Evolutionary conservation across 805 yeast species (phyloP), one percentile per base, ranked within the genome.

Genomic region (Wickerhamomyces kurtzmanii): DNA sequence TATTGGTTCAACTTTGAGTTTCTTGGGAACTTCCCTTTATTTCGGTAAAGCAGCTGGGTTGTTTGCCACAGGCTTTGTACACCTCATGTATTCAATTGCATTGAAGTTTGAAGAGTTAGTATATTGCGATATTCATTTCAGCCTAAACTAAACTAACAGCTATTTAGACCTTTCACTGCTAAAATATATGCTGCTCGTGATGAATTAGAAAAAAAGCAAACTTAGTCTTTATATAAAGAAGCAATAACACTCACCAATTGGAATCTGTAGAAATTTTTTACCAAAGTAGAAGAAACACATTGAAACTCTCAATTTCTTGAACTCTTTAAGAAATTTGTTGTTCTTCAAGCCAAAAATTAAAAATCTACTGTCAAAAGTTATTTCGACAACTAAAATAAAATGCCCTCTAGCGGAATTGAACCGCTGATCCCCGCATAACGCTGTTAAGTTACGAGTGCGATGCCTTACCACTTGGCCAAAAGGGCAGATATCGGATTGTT

Each of bases 41-140:
- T 75, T 71, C 50, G 96, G 78, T 17, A 87, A 86, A 53, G 93
- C 96, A 18, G 80, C 94, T 2, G 98, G 98, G 15, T 46, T 91
- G 27, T 57, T 74, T 26, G 72, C 86, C 17, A 62, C 93, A 24
- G 61, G 62, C 3, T 58, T 83, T 38, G 98, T 91, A 6, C 75
- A 71, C 46, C 51, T 75, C 24, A 80, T 89, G 86, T 91, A 91
- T 60, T 59, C 65, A 31, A 59, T 89, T 40, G 98, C 96, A 2
- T 68, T 86, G 47, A 53, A 68, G 30, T 85, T 89, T 43, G 98
- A 91, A 57, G 98, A 89, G 59, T 50, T 39, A 19, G 57, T 45
- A 28, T 26, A 8, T 10, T 26, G 9, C 10, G 12, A 8, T 4
- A 4, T 3, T 8, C 20, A 10, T 13, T 12, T 12, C 5, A 13